Base-by-base conservation (phyloP, 2,329 filamentous ascomycete genomes). In the Botrytis aclada region DNA sequence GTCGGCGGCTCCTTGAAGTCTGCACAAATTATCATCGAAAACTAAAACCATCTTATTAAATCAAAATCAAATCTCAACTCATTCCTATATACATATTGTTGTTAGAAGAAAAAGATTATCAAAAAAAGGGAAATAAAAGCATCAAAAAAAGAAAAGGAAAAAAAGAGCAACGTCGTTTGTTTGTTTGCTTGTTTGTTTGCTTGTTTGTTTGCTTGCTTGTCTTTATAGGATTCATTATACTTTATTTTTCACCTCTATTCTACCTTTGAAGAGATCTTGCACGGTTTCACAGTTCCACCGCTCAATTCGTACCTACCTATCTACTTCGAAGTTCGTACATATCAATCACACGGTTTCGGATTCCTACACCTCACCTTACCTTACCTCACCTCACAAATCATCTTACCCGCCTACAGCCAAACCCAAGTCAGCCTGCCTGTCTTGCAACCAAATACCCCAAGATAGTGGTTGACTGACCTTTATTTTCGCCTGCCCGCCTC, bases 1-100 rank as follows among this genome's bases (percentile, higher is more conserved):
- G 71, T 72, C 73, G 75, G 78, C 78, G 79, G 79, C 79, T 80
- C 77, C 76, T 75, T 76, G 79, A 78, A 79, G 79, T 80, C 78
- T 80, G 79, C 78, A 37, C 45, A 62, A 25, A 41, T 62, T 54
- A 74, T 65, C 58, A 43, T 69, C 72, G 63, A 74, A 70, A 66
- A 51, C 62, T 37, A 20, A n/a, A 29, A 29, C 9, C 65, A 60
- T 51, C n/a, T n/a, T n/a, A 51, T 51, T 51, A 39, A 43, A 69
- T 66, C 51, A 20, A 72, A 72, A 51, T 43, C 25, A 32, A 43
- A 29, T 56, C 39, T 25, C 56, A 61, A 34, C 34, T 51, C 32
- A 29, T 54, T 63, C 47, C 58, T 58, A 39, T 58, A 29, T 34
- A 43, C 22, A 18, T 39, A 37, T 25, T 54, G 22, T n/a, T 29